Evolutionary conservation across 1,139 yeast species (phyloP).

Genomic region (Yamadazyma spencermartinsiae): DNA sequence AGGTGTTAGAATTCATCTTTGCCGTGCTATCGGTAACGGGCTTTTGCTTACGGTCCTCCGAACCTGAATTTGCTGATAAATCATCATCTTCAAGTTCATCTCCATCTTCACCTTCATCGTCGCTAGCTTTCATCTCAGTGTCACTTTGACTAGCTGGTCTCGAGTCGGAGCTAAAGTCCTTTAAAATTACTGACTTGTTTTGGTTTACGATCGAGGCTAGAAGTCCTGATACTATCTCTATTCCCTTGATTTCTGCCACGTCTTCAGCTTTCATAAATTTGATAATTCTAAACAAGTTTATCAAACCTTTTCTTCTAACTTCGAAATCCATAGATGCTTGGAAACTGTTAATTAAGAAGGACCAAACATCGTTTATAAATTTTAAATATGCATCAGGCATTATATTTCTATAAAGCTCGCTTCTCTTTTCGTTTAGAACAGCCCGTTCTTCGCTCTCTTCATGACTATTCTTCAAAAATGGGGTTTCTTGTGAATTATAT

Average conservation of each 20-base stretch:
- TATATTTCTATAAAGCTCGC: slow-evolving; percentile 23
- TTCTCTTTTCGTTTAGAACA: slow-evolving; percentile 29
- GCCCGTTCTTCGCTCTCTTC: slow-evolving; percentile 26
- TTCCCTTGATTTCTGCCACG: slow-evolving; percentile 20
- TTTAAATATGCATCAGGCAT: slow-evolving; percentile 29
- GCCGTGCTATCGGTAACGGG: slow-evolving; percentile 9
- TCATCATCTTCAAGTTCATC: slow-evolving; percentile 14
- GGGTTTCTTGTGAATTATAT: slow-evolving; percentile 30
- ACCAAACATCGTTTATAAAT: slow-evolving; percentile 55
- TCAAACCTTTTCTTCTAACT: slow-evolving; percentile 60
- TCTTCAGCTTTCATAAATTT: slow-evolving; percentile 26
- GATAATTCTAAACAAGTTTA: slow-evolving; percentile 57
- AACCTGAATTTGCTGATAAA: slow-evolving; percentile 11
- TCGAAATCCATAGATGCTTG: slow-evolving; percentile 74
- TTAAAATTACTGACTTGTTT: slow-evolving; percentile 32
- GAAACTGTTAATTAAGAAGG: slow-evolving; percentile 67
- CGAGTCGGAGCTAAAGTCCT: slow-evolving; percentile 14
- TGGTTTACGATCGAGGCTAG: slow-evolving; percentile 75
- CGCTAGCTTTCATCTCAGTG: slow-evolving; percentile 13
- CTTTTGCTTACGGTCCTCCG: not conserved
- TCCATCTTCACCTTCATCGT: slow-evolving; percentile 14
- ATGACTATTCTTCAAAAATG: slow-evolving; percentile 29
- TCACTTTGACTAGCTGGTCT: slow-evolving; percentile 4
- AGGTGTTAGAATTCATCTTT: slow-evolving; percentile 14
- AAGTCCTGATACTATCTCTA: slow-evolving; percentile 44